Evolutionary conservation across 371 early-diverging fungal genomes (phyloP).

Genomic region (Nematocida displodere): DNA sequence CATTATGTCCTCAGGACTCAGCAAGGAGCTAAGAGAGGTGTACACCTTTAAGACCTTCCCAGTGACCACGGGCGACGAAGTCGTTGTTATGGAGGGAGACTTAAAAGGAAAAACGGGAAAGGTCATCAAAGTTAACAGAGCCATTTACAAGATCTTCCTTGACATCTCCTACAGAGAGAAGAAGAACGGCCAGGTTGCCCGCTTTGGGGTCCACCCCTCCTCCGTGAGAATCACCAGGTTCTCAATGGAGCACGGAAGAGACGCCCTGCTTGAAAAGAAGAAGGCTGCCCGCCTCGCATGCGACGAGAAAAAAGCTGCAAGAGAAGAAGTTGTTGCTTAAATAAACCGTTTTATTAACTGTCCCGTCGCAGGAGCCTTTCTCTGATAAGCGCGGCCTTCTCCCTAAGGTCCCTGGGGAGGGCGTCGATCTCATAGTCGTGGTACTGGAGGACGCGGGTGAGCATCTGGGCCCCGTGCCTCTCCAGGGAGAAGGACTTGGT

Average conservation of each 20-base stretch:
- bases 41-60: conserved; percentile 62
- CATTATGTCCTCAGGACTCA: conserved; percentile 59
- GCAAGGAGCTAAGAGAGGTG: conserved; percentile 58
- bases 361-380: conserved; percentile 38
- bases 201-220: conserved; percentile 61
- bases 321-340: background rate
- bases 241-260: conserved; percentile 58
- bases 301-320: conserved; percentile 26
- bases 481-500: conserved; percentile 55
- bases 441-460: conserved; percentile 60
- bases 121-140: conserved; percentile 57
- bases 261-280: conserved; percentile 53
- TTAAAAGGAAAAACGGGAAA: conserved; percentile 59
- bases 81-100: conserved; percentile 59
- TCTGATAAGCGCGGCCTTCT: conserved; percentile 56
- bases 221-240: conserved; percentile 60
- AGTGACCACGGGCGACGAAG: conserved; percentile 59
- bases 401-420: conserved; percentile 54
- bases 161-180: conserved; percentile 59
- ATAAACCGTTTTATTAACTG: background rate
- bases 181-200: conserved; percentile 54
- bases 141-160: conserved; percentile 57
- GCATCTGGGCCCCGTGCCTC: conserved; percentile 61
- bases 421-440: conserved; percentile 58
- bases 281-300: conserved; percentile 18